Evolutionary conservation across 2,329 filamentous ascomycete species (phyloP).

Genomic region (Daldinia sp.): DNA sequence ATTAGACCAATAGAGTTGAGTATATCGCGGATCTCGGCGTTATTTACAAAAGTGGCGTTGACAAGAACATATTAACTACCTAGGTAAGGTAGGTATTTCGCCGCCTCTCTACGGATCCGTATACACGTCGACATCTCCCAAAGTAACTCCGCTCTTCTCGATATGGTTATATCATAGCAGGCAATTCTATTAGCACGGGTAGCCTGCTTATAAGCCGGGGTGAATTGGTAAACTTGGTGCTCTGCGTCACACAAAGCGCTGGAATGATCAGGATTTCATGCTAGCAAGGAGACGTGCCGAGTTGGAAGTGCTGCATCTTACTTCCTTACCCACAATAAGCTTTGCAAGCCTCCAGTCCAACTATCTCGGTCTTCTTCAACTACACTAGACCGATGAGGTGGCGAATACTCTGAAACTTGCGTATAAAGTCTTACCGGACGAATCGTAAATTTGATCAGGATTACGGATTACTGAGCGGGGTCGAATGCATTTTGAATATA

Average conservation of each 20-base stretch:
- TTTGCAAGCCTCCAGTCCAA: not conserved
- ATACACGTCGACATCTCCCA: not conserved
- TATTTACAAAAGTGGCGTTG: slow-evolving; percentile 4
- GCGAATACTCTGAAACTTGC: not conserved
- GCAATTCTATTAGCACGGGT: not conserved
- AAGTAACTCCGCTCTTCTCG: not conserved
- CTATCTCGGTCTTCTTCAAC: not conserved
- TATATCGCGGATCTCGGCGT: slow-evolving; percentile 3
- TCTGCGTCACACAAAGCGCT: not conserved
- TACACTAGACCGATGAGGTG: not conserved
- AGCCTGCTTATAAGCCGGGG: not conserved
- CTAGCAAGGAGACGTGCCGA: not conserved
- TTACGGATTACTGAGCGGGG: not conserved
- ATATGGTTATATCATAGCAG: not conserved
- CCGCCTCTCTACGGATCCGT: no score
- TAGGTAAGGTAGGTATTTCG: no score
- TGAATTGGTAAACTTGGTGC: not conserved
- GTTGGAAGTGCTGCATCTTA: not conserved
- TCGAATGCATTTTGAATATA: not conserved
- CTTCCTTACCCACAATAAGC: not conserved
- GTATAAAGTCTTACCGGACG: not conserved
- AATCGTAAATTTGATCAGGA: not conserved
- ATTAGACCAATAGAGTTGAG: slow-evolving; percentile 17
- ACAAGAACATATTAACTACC: slow-evolving; percentile 4
- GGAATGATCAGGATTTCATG: not conserved